A percentile compares a stretch with the other conserved stretches of the same genome.
Evolutionary conservation across 2,329 filamentous ascomycete genomes (phyloP).

Genomic region (Hypoxylon sp.): DNA sequence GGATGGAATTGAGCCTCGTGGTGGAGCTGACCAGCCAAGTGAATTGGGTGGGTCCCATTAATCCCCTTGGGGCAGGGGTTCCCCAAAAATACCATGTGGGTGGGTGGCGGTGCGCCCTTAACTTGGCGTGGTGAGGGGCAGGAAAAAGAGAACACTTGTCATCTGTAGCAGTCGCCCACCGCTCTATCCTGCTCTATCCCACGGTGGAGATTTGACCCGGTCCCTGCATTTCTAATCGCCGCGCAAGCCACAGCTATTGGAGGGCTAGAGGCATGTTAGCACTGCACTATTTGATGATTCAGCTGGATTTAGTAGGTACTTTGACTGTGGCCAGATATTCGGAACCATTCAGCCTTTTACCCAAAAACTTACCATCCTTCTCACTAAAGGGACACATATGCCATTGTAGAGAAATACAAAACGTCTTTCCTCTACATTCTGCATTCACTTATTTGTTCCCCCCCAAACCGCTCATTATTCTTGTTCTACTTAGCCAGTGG

Average conservation of each 20-base stretch:
- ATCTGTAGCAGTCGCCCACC: slow-evolving; percentile 34
- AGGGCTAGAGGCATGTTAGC: slow-evolving; percentile 14
- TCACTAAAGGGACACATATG: slow-evolving; percentile 47
- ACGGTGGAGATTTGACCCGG: slow-evolving; percentile 25
- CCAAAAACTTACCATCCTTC: slow-evolving; percentile 44
- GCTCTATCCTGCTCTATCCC: slow-evolving; percentile 19
- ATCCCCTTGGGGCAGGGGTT: slow-evolving; percentile 31
- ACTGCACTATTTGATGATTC: slow-evolving; percentile 37
- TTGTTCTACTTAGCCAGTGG: slow-evolving; percentile 29
- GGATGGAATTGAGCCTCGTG: slow-evolving; percentile 24
- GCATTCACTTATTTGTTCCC: slow-evolving; percentile 20
- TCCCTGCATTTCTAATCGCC: slow-evolving; percentile 37
- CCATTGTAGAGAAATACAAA: slow-evolving; percentile 43
- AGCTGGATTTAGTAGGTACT: slow-evolving; percentile 36
- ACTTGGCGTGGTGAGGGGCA: slow-evolving; percentile 17
- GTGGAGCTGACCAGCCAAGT: slow-evolving; percentile 5
- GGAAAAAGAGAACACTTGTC: slow-evolving; percentile 53
- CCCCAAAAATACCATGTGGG: slow-evolving; percentile 31
- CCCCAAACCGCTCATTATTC: slow-evolving; percentile 26
- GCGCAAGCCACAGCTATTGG: slow-evolving; percentile 37
- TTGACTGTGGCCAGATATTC: slow-evolving; percentile 50
- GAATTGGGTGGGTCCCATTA: slow-evolving; percentile 11
- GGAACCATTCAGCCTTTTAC: slow-evolving; percentile 44
- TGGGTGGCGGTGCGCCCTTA: slow-evolving; percentile 32
- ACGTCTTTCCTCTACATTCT: slow-evolving; percentile 35